Conservation (phyloP, 305 asterid species). For the Solanum hybrid region DNA sequence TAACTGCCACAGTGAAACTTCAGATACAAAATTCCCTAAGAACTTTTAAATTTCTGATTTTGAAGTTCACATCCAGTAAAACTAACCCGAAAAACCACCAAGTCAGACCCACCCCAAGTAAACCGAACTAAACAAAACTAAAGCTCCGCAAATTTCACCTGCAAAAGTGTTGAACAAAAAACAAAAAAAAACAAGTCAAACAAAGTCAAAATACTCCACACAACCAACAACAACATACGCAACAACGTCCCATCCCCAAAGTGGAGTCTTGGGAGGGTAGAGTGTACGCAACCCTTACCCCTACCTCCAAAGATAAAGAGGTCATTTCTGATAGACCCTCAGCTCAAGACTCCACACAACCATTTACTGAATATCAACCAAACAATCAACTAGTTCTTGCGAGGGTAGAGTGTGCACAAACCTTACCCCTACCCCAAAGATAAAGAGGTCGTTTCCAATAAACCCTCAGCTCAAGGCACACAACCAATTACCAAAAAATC, state of each 20-base stretch:
- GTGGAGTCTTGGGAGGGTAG: neutral
- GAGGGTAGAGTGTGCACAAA: neutral
- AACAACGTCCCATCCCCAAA: neutral
- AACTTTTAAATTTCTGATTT: neutral
- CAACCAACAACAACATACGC: neutral
- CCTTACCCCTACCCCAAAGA: neutral
- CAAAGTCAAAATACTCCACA: neutral
- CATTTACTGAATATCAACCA: neutral
- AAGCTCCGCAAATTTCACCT: slow-evolving; percentile 15
- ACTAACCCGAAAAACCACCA: neutral
- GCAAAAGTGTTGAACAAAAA: neutral
- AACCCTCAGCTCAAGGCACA: neutral
- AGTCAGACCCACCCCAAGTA: neutral
- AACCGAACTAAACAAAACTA: slow-evolving; percentile 1
- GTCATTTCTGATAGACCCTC: neutral
- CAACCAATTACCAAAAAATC: neutral
- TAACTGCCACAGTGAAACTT: neutral
- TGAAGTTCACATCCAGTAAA: neutral
- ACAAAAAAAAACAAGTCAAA: neutral
- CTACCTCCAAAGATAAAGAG: neutral
- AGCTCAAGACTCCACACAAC: neutral
- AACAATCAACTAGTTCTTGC: neutral
- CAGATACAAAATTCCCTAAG: slow-evolving; percentile 1
- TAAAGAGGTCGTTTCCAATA: neutral
- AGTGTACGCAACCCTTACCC: neutral